Evolutionary conservation across 1,284 basidiomycete genomes (phyloP).

Genomic region (Austroboletus olivaceoglutinosus): DNA sequence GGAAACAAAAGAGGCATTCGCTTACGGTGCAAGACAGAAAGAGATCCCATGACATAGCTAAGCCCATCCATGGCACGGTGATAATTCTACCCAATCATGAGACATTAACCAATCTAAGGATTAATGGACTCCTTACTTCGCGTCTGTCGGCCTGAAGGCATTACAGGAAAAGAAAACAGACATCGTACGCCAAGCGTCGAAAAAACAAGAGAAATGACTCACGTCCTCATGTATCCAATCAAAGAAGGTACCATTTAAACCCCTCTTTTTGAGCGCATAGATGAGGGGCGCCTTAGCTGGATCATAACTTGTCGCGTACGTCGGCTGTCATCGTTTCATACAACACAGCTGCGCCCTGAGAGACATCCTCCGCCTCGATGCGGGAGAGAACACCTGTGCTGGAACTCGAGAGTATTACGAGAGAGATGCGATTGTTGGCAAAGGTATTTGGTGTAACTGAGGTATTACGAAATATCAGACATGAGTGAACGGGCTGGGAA

Average conservation of each 20-base stretch:
- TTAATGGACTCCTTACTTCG: slow-evolving; percentile 11
- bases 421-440: slow-evolving; percentile 32
- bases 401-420: slow-evolving; percentile 17
- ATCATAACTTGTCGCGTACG: slow-evolving; percentile 21
- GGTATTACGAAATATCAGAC: background rate
- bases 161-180: background rate
- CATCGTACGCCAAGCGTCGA: background rate
- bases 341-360: slow-evolving; percentile 13
- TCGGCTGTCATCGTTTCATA: slow-evolving; percentile 29
- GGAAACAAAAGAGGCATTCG: background rate
- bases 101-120: background rate
- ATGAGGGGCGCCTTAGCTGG: slow-evolving; percentile 23
- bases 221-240: slow-evolving; percentile 27
- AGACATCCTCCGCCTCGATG: slow-evolving; percentile 15
- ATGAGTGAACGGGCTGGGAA: no score
- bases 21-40: slow-evolving; percentile 29
- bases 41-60: slow-evolving; percentile 16
- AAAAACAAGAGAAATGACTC: background rate
- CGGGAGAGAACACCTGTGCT: slow-evolving; percentile 6
- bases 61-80: slow-evolving; percentile 25
- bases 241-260: slow-evolving; percentile 19
- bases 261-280: slow-evolving; percentile 24
- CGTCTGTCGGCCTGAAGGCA: slow-evolving; percentile 16
- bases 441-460: slow-evolving; percentile 25
- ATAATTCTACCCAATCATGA: slow-evolving; percentile 15